These are phyloP conservation scores for Pleurostoma richardsiae DNA, from an alignment of 2,329 filamentous ascomycete species.

Conservation along the genomic window DNA sequence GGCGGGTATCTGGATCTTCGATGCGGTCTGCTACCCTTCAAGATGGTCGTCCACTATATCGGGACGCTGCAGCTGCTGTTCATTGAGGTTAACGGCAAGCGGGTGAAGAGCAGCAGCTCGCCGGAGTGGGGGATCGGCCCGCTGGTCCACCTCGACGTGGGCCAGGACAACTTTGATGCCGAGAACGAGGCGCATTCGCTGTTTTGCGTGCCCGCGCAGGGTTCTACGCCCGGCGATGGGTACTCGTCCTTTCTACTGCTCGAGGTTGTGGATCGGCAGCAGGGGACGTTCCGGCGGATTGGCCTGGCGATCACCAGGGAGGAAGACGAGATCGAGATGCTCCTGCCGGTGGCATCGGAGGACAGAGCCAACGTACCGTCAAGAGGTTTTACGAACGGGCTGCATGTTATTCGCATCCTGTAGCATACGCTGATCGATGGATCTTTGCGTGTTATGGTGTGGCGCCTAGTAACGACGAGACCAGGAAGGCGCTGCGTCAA, in stretches of 20 bases:
- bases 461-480: too few relatives aligned
- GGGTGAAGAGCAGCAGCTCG: neutral
- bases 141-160: neutral
- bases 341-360: neutral
- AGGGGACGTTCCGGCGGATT: neutral
- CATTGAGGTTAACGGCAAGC: neutral
- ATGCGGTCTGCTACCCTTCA: neutral
- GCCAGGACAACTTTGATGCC: neutral
- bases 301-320: slow-evolving; percentile 1
- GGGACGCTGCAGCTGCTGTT: neutral
- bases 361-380: too few relatives aligned
- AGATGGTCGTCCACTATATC: neutral
- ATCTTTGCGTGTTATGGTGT: too few relatives aligned
- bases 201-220: slow-evolving; percentile 2
- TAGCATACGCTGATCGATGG: too few relatives aligned
- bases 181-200: neutral
- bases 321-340: neutral
- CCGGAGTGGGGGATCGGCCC: too few relatives aligned
- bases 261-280: neutral
- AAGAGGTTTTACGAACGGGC: too few relatives aligned
- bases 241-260: neutral
- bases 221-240: neutral
- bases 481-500: too few relatives aligned
- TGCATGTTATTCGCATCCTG: too few relatives aligned
- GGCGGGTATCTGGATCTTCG: neutral